Evolutionary conservation across 805 yeast genomes (phyloP).

Genomic region (Metschnikowia anglica): DNA sequence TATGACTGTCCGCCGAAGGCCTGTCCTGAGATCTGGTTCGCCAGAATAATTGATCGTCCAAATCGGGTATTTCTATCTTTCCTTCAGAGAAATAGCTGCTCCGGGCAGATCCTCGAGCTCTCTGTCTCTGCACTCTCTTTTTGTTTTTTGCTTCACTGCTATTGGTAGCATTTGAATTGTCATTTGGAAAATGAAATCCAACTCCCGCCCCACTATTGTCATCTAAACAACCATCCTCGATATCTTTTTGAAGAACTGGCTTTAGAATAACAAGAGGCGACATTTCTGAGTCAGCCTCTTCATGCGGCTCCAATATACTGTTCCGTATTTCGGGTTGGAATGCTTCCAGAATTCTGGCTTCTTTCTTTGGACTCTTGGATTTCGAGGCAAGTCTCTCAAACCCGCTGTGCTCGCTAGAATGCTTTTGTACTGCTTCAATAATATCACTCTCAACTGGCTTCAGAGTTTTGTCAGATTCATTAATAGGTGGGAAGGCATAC

Average conservation of each 20-base stretch:
- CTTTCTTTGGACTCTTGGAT: too few species aligned
- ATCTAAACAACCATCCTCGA: constrained; percentile 3
- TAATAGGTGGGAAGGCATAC: too few species aligned
- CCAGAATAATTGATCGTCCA: constrained; percentile 22
- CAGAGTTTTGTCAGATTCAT: background rate
- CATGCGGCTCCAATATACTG: background rate
- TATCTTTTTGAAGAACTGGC: background rate
- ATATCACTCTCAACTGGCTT: background rate
- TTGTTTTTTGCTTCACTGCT: constrained; percentile 15
- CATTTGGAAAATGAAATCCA: constrained; percentile 40
- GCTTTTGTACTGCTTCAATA: background rate
- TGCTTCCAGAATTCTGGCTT: too few species aligned
- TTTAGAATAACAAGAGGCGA: constrained; percentile 8
- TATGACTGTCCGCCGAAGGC: background rate
- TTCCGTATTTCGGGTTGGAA: too few species aligned
- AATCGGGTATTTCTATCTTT: constrained; percentile 44
- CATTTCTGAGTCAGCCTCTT: constrained; percentile 6
- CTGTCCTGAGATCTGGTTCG: background rate
- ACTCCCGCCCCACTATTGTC: constrained; percentile 39
- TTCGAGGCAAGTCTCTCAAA: too few species aligned
- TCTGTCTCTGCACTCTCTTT: constrained; percentile 4
- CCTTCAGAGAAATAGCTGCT: constrained; percentile 24
- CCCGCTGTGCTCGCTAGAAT: too few species aligned
- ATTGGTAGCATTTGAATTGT: constrained; percentile 35
- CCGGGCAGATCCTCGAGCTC: constrained; percentile 15